Base-by-base conservation (phyloP, 2,329 filamentous ascomycete species). In the Xylariomycetidae sp. region DNA sequence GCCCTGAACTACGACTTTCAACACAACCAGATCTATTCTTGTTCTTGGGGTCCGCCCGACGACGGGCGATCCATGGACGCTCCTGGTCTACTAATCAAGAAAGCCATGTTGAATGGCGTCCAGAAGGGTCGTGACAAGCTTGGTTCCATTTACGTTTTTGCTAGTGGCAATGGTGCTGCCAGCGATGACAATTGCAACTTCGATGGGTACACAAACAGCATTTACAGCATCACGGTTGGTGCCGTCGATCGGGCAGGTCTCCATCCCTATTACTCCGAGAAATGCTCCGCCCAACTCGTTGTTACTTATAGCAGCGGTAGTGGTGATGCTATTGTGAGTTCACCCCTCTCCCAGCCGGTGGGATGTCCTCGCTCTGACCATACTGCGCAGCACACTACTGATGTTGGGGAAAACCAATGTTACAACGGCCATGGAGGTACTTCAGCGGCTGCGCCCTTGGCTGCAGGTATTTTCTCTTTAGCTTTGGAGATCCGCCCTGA, bases 171-270 rank as follows among this genome's bases (percentile, higher is more conserved):
- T 54, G 92, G 92, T 37, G 94, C 90, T 8, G 69, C 72, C 4
- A 78, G 70, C 44, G 89, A 86, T 29, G 92, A 98, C 59, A 97
- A 98, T 63, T 98, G 92, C 73, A 98, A 98, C 59, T 98, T 98
- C 58, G 92, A 98, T 56, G 92, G 92, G 25, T 98, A 98, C 63
- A 98, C 92, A 39, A 98, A 98, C 68, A 96, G 89, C 57, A 98
- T 98, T 50, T 98, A 97, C 71, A 96, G 88, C 58, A 92, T 98
- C 50, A 95, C 89, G 0, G 88, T 98, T 13, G 92, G 92, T 23
- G 90, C 90, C 20, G 83, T 98, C 42, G 89, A 96, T 57, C 75
- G 87, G 38, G 80, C 84, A 46, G 89, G 90, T 25, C 63, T 76
- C n/a, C 90, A 97, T 55, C 89, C 92, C 0, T 92, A 90, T 59